Percentiles rank a stretch among this genome's conserved stretches.
Evolutionary conservation across 2,329 filamentous ascomycete species (phyloP).

Genomic region (Epichloe hybrida): DNA sequence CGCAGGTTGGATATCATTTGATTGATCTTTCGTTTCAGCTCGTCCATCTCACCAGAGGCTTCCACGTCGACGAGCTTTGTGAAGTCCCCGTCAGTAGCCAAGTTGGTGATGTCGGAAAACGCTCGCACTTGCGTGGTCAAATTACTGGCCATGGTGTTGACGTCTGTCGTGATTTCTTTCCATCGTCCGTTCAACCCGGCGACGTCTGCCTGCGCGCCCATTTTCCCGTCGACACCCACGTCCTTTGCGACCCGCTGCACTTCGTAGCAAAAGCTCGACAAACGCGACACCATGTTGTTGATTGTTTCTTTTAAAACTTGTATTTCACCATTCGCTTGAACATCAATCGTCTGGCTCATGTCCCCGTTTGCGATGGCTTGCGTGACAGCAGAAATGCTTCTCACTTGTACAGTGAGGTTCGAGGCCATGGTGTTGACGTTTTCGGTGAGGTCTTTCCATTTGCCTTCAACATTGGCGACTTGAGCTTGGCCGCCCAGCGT

Average conservation of each 20-base stretch:
- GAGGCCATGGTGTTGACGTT: slow-evolving; percentile 70
- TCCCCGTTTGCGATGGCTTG: slow-evolving; percentile 92
- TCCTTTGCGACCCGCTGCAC: slow-evolving; percentile 92
- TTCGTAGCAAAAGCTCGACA: slow-evolving; percentile 93
- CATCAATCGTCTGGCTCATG: slow-evolving; percentile 91
- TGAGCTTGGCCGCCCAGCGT: slow-evolving; percentile 87
- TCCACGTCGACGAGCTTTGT: slow-evolving; percentile 94
- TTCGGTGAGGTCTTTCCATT: slow-evolving; percentile 94
- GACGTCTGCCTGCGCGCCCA: slow-evolving; percentile 93
- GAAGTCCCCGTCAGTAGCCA: slow-evolving; percentile 93
- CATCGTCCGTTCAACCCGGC: slow-evolving; percentile 85
- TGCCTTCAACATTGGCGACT: slow-evolving; percentile 89
- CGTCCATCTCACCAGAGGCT: slow-evolving; percentile 97
- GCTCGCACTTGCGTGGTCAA: slow-evolving; percentile 90
- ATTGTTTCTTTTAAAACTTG: slow-evolving; percentile 89
- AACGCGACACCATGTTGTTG: slow-evolving; percentile 94
- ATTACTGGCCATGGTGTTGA: slow-evolving; percentile 79
- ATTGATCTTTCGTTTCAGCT: slow-evolving; percentile 97
- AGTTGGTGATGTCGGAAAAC: slow-evolving; percentile 96
- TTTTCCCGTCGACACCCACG: slow-evolving; percentile 94
- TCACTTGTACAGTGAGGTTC: slow-evolving; percentile 60
- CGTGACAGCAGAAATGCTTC: slow-evolving; percentile 85
- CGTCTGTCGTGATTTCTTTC: slow-evolving; percentile 96
- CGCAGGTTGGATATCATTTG: slow-evolving; percentile 95
- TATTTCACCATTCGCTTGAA: slow-evolving; percentile 90